These are phyloP conservation scores for Penicillium aurantiogriseum DNA, from an alignment of 2,329 filamentous ascomycete species.

Conservation along the genomic window DNA sequence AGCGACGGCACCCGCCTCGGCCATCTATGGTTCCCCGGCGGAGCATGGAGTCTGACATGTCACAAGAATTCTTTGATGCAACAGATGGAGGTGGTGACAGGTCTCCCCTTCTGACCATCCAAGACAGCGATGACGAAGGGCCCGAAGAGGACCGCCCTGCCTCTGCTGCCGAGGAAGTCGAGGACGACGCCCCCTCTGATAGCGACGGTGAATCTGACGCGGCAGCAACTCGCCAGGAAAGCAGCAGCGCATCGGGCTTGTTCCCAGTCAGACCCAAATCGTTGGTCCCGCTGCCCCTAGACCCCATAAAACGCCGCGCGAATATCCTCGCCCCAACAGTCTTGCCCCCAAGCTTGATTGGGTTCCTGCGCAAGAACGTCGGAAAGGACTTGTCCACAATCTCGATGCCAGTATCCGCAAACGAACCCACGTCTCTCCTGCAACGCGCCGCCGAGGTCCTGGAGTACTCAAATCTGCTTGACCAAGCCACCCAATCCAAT, in stretches of 20 bases:
- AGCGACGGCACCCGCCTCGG: constrained; percentile 60
- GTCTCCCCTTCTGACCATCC: constrained; percentile 73
- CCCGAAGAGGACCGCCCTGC: constrained; percentile 35
- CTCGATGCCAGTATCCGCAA: constrained; percentile 94
- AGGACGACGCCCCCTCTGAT: constrained; percentile 61
- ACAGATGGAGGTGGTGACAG: constrained; percentile 58
- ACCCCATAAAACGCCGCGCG: constrained; percentile 63
- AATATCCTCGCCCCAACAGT: constrained; percentile 73
- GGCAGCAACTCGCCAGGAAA: constrained; percentile 38
- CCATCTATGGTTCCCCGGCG: constrained; percentile 57
- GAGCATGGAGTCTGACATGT: constrained; percentile 78
- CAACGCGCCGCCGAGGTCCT: constrained; percentile 87
- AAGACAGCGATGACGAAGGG: constrained; percentile 67
- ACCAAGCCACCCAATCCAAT: constrained; percentile 61
- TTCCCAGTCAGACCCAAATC: constrained; percentile 76
- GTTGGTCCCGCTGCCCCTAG: constrained; percentile 73
- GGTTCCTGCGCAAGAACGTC: constrained; percentile 93
- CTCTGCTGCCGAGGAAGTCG: constrained; percentile 45
- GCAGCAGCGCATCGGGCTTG: constrained; percentile 49
- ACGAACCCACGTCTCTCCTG: constrained; percentile 84
- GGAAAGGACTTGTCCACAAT: constrained; percentile 97
- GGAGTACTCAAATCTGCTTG: constrained; percentile 84
- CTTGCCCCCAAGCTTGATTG: constrained; percentile 84
- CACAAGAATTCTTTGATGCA: constrained; percentile 94
- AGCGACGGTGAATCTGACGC: constrained; percentile 54